Percentiles rank a stretch among this genome's conserved stretches.
phyloP scores from a whole-genome alignment of 1,284 basidiomycete genomes.

The Moesziomyces antarcticus region DNA sequence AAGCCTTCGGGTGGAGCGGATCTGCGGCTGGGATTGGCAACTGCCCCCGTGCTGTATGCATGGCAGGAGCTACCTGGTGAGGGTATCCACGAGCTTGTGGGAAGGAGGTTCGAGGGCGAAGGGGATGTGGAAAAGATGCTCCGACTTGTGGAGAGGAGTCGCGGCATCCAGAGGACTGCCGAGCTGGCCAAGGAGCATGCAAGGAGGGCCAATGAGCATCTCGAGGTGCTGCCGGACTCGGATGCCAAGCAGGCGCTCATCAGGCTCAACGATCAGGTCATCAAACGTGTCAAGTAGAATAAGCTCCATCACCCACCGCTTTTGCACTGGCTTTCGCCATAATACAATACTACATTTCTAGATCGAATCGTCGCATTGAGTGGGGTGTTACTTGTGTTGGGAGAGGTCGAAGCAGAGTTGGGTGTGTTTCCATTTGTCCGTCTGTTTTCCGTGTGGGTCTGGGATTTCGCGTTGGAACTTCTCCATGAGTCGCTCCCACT shows the following conservation, averaged over 20 bases:
- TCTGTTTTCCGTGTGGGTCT: conserved; percentile 25
- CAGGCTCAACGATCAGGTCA: conserved; percentile 56
- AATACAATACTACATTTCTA: too few relatives aligned
- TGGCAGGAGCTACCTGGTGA: conserved; percentile 82
- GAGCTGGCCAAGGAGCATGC: conserved; percentile 62
- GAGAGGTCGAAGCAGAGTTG: conserved; percentile 34
- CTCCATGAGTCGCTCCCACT: conserved; percentile 34
- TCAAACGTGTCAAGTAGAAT: conserved; percentile 53
- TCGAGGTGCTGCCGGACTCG: conserved; percentile 49
- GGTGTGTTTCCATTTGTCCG: conserved; percentile 29
- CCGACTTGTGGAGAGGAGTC: conserved; percentile 48
- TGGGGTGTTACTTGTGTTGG: conserved; percentile 1
- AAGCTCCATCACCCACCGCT: background rate
- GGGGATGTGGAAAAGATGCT: conserved; percentile 82
- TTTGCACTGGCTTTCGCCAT: background rate
- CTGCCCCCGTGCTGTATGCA: conserved; percentile 92
- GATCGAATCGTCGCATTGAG: too few relatives aligned
- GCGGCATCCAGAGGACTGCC: conserved; percentile 59
- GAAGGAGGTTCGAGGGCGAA: conserved; percentile 80
- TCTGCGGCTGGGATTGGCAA: conserved; percentile 85
- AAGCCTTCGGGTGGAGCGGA: conserved; percentile 86
- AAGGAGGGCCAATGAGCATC: conserved; percentile 42
- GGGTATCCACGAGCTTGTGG: conserved; percentile 78
- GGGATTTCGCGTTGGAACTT: conserved; percentile 28
- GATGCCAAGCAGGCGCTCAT: conserved; percentile 62